Evolutionary conservation across 1,284 basidiomycete species (phyloP).

Genomic region (Ganoderma multipileum): DNA sequence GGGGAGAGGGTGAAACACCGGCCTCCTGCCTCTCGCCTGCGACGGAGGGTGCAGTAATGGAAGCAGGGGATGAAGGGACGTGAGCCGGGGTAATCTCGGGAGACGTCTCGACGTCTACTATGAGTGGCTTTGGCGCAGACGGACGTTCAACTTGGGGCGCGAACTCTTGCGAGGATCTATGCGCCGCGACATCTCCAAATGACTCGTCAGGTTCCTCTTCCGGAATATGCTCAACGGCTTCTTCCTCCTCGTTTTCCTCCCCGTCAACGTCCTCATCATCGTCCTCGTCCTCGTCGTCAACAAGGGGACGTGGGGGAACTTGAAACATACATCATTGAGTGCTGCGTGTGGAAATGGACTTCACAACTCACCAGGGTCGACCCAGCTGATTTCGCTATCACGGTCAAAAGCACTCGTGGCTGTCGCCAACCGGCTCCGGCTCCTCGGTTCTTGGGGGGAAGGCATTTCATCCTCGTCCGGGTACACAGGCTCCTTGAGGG

Average conservation of each 20-base stretch:
- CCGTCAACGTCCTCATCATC: slow-evolving; percentile 52
- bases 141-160: slow-evolving; percentile 42
- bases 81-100: slow-evolving; percentile 53
- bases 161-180: slow-evolving; percentile 30
- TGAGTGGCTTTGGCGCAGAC: slow-evolving; percentile 60
- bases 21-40: slow-evolving; percentile 34
- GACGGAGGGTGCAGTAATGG: slow-evolving; percentile 53
- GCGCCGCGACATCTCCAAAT: slow-evolving; percentile 34
- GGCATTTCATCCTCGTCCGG: slow-evolving; percentile 69
- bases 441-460: slow-evolving; percentile 56
- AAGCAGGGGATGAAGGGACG: slow-evolving; percentile 58
- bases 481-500: slow-evolving; percentile 62
- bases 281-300: slow-evolving; percentile 59
- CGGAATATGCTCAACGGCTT: slow-evolving; percentile 39
- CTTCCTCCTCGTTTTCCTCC: slow-evolving; percentile 40
- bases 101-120: slow-evolving; percentile 67
- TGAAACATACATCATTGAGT: background rate
- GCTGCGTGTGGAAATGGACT: background rate
- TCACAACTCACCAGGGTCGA: slow-evolving; percentile 56
- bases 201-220: slow-evolving; percentile 38
- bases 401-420: slow-evolving; percentile 46
- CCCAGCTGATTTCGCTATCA: slow-evolving; percentile 77
- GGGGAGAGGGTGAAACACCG: slow-evolving; percentile 57
- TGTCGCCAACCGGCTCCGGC: slow-evolving; percentile 33
- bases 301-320: slow-evolving; percentile 54